phyloP scores from a whole-genome alignment of 371 early-diverging fungal species.

The Circinella umbellata region DNA sequence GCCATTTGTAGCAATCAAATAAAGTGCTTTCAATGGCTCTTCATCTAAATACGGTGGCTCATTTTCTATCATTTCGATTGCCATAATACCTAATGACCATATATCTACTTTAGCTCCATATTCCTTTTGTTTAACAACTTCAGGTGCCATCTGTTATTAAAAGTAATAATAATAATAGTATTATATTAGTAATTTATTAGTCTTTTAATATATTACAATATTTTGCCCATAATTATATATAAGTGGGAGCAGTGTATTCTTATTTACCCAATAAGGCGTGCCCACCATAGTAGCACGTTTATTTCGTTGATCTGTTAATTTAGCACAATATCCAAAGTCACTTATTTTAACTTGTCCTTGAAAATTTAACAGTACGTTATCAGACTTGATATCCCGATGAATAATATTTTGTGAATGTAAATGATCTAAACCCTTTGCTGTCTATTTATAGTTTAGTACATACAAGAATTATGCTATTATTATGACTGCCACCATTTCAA shows the following conservation, averaged over 20 bases:
- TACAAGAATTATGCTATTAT: too few relatives aligned
- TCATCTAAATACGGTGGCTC: slow-evolving; percentile 98
- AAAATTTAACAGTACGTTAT: slow-evolving; percentile 88
- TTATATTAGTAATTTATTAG: neutral
- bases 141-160: slow-evolving; percentile 78
- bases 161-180: neutral
- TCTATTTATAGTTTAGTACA: slow-evolving; percentile 36
- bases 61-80: slow-evolving; percentile 98
- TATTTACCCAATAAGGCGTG: slow-evolving; percentile 74
- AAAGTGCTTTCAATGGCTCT: slow-evolving; percentile 93
- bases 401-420: slow-evolving; percentile 93
- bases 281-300: slow-evolving; percentile 95
- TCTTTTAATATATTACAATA: neutral
- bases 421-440: slow-evolving; percentile 87
- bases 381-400: slow-evolving; percentile 97
- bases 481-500: neutral
- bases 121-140: slow-evolving; percentile 89
- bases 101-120: slow-evolving; percentile 92
- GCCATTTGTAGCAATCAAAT: slow-evolving; percentile 96
- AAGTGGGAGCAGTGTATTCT: too few relatives aligned
- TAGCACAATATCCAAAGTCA: slow-evolving; percentile 92
- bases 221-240: too few relatives aligned
- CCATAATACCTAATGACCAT: slow-evolving; percentile 95
- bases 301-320: slow-evolving; percentile 77
- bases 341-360: slow-evolving; percentile 96